Evolutionary conservation across 2,329 filamentous ascomycete species (phyloP), one percentile per base, ranked within the genome.

Genomic region (Diaporthe destruens): DNA sequence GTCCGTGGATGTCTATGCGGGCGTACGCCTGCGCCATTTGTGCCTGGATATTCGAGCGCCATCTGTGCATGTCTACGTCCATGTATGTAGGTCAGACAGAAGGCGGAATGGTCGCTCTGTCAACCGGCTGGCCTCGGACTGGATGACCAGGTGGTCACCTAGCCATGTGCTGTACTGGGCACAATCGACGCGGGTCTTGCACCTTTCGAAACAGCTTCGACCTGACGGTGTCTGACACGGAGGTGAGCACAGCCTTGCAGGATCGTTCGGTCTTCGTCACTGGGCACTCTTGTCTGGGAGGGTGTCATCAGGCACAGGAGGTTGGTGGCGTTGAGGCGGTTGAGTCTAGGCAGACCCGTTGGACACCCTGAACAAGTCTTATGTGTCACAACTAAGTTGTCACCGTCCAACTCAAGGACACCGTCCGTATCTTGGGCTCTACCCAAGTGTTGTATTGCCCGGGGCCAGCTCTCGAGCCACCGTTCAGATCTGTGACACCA

Each of bases 11-110:
- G 39, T 23, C 8, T 49, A n/a, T 9, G 44, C 44, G 20, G 44
- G 18, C 25, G 20, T 49, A 49, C 47, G 42, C 44, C 12, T 14
- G 55, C 32, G 53, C 23, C 23, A 55, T 20, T 55, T 55, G 29
- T 55, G 29, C 53, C 32, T 57, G 1, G 23, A 12, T 16, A 42
- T 29, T n/a, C 56, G 8, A 44, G 57, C 39, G 57, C 57, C 16
- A 44, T 44, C 20, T 49, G 42, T 34, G 29, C 20, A 23, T 39
- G 34, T 49, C 42, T 49, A 34, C 42, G 29, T 49, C 57, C 18
- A 49, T 66, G 61, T 66, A 49, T 66, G 61, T 66, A 36, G 61
- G 44, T 23, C 32, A 66, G 61, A 39, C 61, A 66, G 32, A 66
- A 66, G 61, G 61, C 61, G 61, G 61, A 53, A 53, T 53, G 47